Base-by-base conservation (phyloP, 768 basidiomycete genomes). In the Leccinum sublutescens region DNA sequence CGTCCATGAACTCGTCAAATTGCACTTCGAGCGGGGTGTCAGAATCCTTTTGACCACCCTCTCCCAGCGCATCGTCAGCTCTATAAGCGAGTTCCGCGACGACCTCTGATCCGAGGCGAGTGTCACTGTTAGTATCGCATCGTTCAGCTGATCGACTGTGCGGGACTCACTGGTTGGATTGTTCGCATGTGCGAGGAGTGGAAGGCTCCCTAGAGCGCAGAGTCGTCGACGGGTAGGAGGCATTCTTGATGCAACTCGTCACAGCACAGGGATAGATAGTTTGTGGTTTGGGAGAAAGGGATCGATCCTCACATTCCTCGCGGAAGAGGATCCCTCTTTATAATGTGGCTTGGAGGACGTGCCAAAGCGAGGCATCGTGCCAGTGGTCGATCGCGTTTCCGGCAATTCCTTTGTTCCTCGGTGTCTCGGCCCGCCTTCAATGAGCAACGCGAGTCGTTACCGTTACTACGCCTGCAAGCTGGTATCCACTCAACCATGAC, bases 1-100 rank as follows among this genome's bases (percentile, higher is more conserved):
- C 68, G 5, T 62, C 55, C 68, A 70, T 63, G 56, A 70, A 69
- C 31, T 71, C 70, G n/a, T 64, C 31, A 4, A 70, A 70, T 45
- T 56, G 55, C 53, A 70, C 62, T 36, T 67, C 65, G n/a, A 70
- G 52, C 12, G 68, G 68, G 12, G 36, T 31, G 23, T 57, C 57
- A 34, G 51, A 9, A 15, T 53, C 49, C 14, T 19, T 11, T 27
- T 47, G 53, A 14, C 12, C 19, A 1, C 31, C 36, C 5, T 54
- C 56, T 8, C 2, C 38, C 38, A 10, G 50, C 27, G 14, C 29
- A 10, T 57, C 27, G 21, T 71, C 68, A 17, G 64, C 31, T 27
- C 64, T 63, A 31, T 68, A 71, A 15, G 69, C 69, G 17, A 71
- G 61, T 50, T 71, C 69, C 12, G 68, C 65, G 54, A 70, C 59